phyloP scores from a whole-genome alignment of 2,329 filamentous ascomycete species.

The Elsinoe batatas region DNA sequence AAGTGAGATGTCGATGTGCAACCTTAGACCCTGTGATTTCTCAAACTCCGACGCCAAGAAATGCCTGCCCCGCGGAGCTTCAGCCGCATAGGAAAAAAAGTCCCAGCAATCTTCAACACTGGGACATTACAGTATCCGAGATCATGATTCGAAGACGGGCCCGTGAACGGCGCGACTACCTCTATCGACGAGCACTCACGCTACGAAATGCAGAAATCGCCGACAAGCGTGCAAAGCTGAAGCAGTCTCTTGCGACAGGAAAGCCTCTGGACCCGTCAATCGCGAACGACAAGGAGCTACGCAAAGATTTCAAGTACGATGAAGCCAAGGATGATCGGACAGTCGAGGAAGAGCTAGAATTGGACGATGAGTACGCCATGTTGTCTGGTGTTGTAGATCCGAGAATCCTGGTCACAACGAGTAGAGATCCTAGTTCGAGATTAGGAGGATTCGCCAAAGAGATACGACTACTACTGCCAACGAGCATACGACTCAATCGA shows the following conservation, averaged over 20 bases:
- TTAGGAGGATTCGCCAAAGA: slow-evolving; percentile 90
- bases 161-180: slow-evolving; percentile 72
- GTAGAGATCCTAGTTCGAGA: slow-evolving; percentile 73
- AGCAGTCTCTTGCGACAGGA: slow-evolving; percentile 76
- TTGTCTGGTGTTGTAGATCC: slow-evolving; percentile 88
- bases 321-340: slow-evolving; percentile 64
- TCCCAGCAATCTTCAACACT: not conserved
- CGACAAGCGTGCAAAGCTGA: slow-evolving; percentile 79
- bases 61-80: not conserved
- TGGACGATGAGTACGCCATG: slow-evolving; percentile 84
- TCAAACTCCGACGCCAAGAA: not conserved
- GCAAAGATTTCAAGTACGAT: slow-evolving; percentile 88
- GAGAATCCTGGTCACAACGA: slow-evolving; percentile 81
- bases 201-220: slow-evolving; percentile 86
- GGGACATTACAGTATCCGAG: slow-evolving; percentile 19
- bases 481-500: slow-evolving; percentile 77
- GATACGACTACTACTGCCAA: slow-evolving; percentile 72
- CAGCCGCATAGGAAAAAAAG: slow-evolving; percentile 1
- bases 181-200: slow-evolving; percentile 80
- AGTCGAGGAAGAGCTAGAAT: slow-evolving; percentile 57
- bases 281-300: slow-evolving; percentile 73
- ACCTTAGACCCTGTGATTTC: slow-evolving; percentile 2
- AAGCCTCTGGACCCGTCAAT: slow-evolving; percentile 74
- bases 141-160: slow-evolving; percentile 55
- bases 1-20: not conserved